These are phyloP conservation scores for Zostera marina DNA, from an alignment of 116 monocot genomes.

Conservation along the genomic window DNA sequence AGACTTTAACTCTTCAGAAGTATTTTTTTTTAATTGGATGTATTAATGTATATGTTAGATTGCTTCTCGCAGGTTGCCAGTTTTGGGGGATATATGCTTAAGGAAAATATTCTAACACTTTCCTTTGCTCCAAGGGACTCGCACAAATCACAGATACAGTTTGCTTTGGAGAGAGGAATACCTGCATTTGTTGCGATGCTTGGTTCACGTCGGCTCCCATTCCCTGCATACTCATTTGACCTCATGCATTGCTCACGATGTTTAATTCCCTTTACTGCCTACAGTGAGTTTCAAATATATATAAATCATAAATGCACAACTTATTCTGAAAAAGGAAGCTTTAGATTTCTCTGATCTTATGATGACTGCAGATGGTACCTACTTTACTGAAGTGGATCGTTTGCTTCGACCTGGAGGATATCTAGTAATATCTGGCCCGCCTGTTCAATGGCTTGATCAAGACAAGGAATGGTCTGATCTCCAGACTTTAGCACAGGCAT, in stretches of 20 bases:
- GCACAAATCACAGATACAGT: constrained; percentile 95
- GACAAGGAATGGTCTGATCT: constrained; percentile 93
- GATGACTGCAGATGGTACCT: constrained; percentile 66
- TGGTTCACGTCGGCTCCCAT: constrained; percentile 81
- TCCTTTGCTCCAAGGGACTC: constrained; percentile 99
- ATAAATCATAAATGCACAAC: neutral
- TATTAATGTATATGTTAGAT: neutral
- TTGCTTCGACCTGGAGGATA: constrained; percentile 82
- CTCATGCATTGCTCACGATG: constrained; percentile 91
- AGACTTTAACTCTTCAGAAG: neutral
- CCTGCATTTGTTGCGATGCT: constrained; percentile 96
- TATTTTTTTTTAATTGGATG: neutral
- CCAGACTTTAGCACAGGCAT: constrained; percentile 33
- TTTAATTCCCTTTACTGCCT: constrained; percentile 68
- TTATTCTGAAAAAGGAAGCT: neutral
- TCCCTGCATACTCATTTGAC: constrained; percentile 76
- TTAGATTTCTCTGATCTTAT: neutral
- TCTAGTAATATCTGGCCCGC: constrained; percentile 88
- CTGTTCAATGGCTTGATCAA: constrained; percentile 78
- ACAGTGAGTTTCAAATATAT: constrained; percentile 33
- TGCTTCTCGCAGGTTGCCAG: constrained; percentile 41
- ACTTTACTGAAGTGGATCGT: constrained; percentile 76
- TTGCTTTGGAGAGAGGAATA: constrained; percentile 92
- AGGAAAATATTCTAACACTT: constrained; percentile 64
- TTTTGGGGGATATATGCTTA: constrained; percentile 64